Evolutionary conservation across 1,284 basidiomycete species (phyloP), one percentile per base, ranked within the genome.

Genomic region (Marasmius sp.): DNA sequence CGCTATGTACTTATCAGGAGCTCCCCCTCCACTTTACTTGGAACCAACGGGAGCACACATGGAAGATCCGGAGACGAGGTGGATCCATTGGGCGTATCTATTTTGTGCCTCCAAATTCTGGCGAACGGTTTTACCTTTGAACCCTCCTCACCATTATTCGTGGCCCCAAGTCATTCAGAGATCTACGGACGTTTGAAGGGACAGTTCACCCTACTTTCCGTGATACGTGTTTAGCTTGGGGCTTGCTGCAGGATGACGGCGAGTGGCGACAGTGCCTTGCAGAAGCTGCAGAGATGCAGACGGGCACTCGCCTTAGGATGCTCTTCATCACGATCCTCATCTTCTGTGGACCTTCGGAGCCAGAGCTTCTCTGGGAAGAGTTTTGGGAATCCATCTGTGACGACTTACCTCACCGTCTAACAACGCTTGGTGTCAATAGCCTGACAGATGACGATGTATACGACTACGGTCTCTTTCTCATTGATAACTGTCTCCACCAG

Each of bases 181-280:
- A 77, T 55, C 64, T 81, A 0, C 65, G 67, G 0, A 74, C 74
- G 7, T 59, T 71, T 52, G 33, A 72, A 39, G 75, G 71, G 39
- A 52, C 61, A n/a, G 12, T 52, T 8, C 64, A 69, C 62, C 58
- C 58, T 1, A 75, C 75, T 0, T 80, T 71, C 57, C 64, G 70
- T 36, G 73, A 70, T 6, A 78, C 78, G 8, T 83, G 80, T 55
- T 52, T 77, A 47, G 77, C 75, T 7, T 60, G 67, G 3, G 81
- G 81, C 0, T 69, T 84, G 0, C 66, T 83, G 0, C 70, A 80
- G 53, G 75, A 81, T 71, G 80, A 83, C 70, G 67, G 69, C 0
- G 80, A 83, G 64, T 82, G 79, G 79, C 27, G 69, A 0, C 62
- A 64, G 5, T 82, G 80, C 60, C 66, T 84, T 0, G 20, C 66